Percentiles rank a stretch among this genome's conserved stretches.
Evolutionary conservation across 139 green algal species (phyloP).

Genomic region (Chlamydomonas incerta): DNA sequence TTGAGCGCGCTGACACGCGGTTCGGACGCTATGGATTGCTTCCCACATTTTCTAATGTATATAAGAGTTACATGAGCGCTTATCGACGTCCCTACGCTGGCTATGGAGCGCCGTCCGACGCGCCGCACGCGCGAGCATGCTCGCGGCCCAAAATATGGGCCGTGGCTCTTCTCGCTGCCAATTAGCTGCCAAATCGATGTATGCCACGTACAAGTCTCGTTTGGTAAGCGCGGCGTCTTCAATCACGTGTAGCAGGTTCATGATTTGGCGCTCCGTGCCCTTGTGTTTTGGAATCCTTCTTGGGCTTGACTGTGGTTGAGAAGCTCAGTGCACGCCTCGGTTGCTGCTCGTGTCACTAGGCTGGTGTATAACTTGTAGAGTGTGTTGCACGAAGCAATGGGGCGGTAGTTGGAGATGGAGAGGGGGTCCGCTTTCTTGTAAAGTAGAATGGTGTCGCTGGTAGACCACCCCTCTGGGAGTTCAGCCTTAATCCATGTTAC

Average conservation of each 20-base stretch:
- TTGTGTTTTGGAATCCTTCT: too few species aligned
- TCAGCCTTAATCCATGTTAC: conserved; percentile 48
- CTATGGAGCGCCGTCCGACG: too few species aligned
- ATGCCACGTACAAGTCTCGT: neutral
- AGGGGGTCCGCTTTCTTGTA: conserved; percentile 46
- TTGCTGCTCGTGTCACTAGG: too few species aligned
- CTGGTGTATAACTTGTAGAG: conserved; percentile 65
- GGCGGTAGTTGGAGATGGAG: conserved; percentile 43
- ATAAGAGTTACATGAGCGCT: too few species aligned
- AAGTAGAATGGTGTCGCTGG: conserved; percentile 49
- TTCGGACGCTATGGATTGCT: too few species aligned
- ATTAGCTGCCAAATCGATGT: conserved; percentile 13
- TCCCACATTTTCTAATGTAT: too few species aligned
- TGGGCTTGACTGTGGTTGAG: conserved; percentile 2
- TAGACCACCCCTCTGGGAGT: conserved; percentile 49
- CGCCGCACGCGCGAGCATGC: too few species aligned
- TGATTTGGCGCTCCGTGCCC: neutral
- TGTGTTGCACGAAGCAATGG: conserved; percentile 40
- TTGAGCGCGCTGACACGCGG: too few species aligned
- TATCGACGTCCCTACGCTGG: too few species aligned
- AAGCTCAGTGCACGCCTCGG: conserved; percentile 26
- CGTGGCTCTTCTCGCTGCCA: too few species aligned
- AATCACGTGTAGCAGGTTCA: neutral
- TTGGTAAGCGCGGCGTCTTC: neutral
- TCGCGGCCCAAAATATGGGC: too few species aligned